These are phyloP conservation scores for Pythium vanterpoolii DNA, from an alignment of 352 stramenopile species.

Conservation along the genomic window DNA sequence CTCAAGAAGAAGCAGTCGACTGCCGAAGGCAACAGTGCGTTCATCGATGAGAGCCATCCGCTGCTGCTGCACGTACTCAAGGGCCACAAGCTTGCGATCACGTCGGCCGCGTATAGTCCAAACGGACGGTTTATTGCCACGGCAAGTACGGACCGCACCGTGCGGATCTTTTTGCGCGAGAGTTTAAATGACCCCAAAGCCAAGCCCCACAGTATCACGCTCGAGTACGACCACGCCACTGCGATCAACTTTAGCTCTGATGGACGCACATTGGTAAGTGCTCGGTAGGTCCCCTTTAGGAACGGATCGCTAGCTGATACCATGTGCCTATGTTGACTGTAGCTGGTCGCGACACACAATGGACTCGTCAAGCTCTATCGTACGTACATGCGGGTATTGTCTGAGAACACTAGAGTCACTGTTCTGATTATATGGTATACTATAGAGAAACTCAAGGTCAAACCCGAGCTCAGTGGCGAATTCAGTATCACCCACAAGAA, in stretches of 20 bases:
- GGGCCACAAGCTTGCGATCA: slow-evolving; percentile 71
- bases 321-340: background rate
- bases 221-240: slow-evolving; percentile 78
- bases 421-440: background rate
- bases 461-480: slow-evolving; percentile 62
- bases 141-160: slow-evolving; percentile 67
- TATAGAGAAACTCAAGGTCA: slow-evolving; percentile 74
- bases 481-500: slow-evolving; percentile 68
- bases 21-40: slow-evolving; percentile 17
- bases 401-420: background rate
- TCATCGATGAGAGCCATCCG: slow-evolving; percentile 31
- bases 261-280: slow-evolving; percentile 53
- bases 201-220: slow-evolving; percentile 57
- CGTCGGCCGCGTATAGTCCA: slow-evolving; percentile 61
- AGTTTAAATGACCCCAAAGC: slow-evolving; percentile 60
- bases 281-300: background rate
- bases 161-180: slow-evolving; percentile 67
- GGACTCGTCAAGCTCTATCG: slow-evolving; percentile 71
- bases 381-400: slow-evolving; percentile 24
- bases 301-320: background rate
- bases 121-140: slow-evolving; percentile 80
- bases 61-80: slow-evolving; percentile 48
- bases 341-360: slow-evolving; percentile 62
- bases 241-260: slow-evolving; percentile 76
- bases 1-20: slow-evolving; percentile 55